Conservation (phyloP, 192 early-diverging fungal genomes). For the Chytriomyces sp. region DNA sequence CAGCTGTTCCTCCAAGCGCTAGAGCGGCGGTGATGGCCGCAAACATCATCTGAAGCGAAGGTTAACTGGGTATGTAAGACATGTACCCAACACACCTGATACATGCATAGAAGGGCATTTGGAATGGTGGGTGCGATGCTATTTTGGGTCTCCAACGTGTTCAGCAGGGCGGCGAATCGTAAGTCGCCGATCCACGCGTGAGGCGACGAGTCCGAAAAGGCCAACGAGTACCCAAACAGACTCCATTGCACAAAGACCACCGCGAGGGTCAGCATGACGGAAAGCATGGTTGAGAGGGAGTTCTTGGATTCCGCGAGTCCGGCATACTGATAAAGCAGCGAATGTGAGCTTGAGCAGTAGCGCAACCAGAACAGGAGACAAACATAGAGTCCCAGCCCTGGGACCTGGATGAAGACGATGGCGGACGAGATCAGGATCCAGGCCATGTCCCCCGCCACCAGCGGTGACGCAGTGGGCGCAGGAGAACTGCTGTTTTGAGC, state of each 20-base stretch:
- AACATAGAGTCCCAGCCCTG: slow-evolving; percentile 86
- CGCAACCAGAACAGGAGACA: too few species aligned
- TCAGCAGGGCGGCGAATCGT: slow-evolving; percentile 69
- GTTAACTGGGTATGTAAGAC: neutral
- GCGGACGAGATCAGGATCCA: slow-evolving; percentile 43
- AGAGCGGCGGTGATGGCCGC: slow-evolving; percentile 87
- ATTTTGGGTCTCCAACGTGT: slow-evolving; percentile 30
- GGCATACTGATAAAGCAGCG: slow-evolving; percentile 56
- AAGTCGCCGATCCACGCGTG: slow-evolving; percentile 79
- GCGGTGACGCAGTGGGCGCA: too few species aligned
- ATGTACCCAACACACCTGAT: slow-evolving; percentile 58
- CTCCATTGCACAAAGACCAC: slow-evolving; percentile 82
- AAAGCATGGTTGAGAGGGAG: slow-evolving; percentile 81
- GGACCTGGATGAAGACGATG: slow-evolving; percentile 85
- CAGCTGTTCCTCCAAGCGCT: slow-evolving; percentile 85
- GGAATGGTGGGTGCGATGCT: slow-evolving; percentile 9
- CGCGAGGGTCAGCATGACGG: slow-evolving; percentile 67
- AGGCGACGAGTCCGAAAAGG: slow-evolving; percentile 44
- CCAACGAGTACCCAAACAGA: slow-evolving; percentile 8
- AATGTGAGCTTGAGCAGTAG: too few species aligned
- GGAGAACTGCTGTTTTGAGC: too few species aligned
- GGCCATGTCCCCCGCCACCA: neutral
- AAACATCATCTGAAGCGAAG: slow-evolving; percentile 86
- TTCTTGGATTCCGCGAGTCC: slow-evolving; percentile 87
- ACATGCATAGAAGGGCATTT: slow-evolving; percentile 6